A percentile compares a stretch with the other conserved stretches of the same genome.
Conservation (phyloP, 345 rosid genomes). For the Eucalyptus marginata region DNA sequence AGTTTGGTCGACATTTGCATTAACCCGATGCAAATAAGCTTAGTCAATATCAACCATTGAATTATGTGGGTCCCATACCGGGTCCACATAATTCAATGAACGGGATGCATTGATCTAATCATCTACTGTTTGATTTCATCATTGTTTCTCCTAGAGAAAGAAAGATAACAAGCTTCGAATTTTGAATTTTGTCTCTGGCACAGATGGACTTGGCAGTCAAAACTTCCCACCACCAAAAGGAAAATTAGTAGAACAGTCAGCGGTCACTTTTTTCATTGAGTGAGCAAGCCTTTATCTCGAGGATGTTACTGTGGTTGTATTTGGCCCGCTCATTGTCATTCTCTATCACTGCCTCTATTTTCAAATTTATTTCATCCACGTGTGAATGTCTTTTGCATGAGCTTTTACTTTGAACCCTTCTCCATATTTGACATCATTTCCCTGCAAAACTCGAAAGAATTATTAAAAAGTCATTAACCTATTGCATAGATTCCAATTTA, state of each 20-base stretch:
- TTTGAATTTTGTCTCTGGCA: too few species aligned
- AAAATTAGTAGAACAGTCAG: constrained; percentile 52
- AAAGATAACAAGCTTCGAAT: too few species aligned
- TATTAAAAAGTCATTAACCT: too few species aligned
- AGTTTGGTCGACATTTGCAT: too few species aligned
- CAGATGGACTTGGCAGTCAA: fast-evolving
- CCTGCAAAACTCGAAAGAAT: too few species aligned
- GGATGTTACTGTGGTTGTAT: constrained; percentile 64
- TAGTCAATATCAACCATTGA: too few species aligned
- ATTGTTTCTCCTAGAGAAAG: too few species aligned
- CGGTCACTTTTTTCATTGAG: constrained; percentile 56
- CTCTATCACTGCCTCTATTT: not conserved
- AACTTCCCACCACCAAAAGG: constrained; percentile 65
- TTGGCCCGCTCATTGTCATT: constrained; percentile 34
- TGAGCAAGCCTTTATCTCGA: constrained; percentile 68
- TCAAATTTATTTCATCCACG: not conserved
- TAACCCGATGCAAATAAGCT: too few species aligned
- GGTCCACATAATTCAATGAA: too few species aligned
- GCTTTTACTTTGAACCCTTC: not conserved
- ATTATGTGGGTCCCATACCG: too few species aligned
- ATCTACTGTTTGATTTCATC: too few species aligned
- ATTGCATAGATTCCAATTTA: fast-evolving
- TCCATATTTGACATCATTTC: not conserved
- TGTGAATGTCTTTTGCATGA: not conserved
- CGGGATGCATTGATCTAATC: too few species aligned